Evolutionary conservation across 1,284 basidiomycete species (phyloP).

Genomic region (Ganoderma sinense): DNA sequence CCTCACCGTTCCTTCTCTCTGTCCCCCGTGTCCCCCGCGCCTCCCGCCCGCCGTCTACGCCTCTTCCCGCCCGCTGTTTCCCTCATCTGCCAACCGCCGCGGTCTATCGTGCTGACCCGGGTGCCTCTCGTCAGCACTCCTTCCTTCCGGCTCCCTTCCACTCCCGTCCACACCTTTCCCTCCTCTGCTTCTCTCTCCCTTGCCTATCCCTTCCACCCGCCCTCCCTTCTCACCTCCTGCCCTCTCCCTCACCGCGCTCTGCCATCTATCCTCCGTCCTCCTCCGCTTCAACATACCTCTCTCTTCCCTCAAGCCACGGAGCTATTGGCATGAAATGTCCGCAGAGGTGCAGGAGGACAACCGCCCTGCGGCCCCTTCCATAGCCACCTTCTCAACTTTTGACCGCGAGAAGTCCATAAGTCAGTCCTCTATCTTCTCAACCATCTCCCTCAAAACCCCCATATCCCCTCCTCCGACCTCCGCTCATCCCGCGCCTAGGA

Average conservation of each 20-base stretch:
- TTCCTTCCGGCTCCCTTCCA: constrained; percentile 13
- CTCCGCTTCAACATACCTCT: neutral
- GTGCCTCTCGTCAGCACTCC: neutral
- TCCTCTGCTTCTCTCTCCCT: neutral
- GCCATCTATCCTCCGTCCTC: neutral
- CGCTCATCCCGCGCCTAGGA: constrained; percentile 1
- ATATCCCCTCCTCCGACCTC: neutral
- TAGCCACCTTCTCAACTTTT: constrained; percentile 21
- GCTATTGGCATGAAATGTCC: constrained; percentile 32
- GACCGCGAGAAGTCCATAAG: constrained; percentile 31
- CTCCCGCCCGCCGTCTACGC: neutral
- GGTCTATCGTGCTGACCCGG: neutral
- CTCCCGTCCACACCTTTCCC: neutral
- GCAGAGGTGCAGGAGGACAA: constrained; percentile 30
- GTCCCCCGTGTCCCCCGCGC: neutral
- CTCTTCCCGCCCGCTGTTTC: neutral
- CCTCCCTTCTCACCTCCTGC: neutral
- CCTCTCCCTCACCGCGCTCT: neutral
- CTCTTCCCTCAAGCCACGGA: neutral
- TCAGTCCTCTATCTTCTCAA: constrained; percentile 13
- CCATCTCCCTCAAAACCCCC: neutral
- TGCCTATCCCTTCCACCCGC: neutral
- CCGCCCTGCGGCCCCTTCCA: constrained; percentile 24
- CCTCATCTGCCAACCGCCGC: neutral
- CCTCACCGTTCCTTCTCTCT: neutral